Evolutionary conservation across 75 land plant species (phyloP), one percentile per base, ranked within the genome.

Genomic region (Pseudotsuga menziesii): DNA sequence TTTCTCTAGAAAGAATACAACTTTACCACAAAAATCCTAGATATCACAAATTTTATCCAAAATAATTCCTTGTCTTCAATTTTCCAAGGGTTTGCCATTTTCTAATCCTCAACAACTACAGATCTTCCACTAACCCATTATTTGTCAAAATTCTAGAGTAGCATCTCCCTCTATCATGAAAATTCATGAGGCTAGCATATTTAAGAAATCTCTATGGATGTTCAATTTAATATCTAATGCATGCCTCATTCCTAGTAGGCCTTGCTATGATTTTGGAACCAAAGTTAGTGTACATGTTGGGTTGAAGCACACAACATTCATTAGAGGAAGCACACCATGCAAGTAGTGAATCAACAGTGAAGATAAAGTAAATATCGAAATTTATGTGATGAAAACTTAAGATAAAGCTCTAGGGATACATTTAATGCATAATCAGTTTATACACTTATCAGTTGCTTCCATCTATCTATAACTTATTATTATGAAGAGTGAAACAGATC

Each of bases 81-180:
- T 3, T 94, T 84, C 99, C 99, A 96, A 11, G 92, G 94, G 63
- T 96, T 96, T 57, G 90, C 80, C 56, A 78, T 58, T 48, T 83
- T 63, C 60, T 86, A 85, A 83, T 85, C 82, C 88, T 96, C 99
- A 75, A 92, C 81, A 76, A 85, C 85, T 82, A 82, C 69, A 1
- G 94, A 73, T 96, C 97, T 66, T 88, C 97, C 62, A 96, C 91
- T 35, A 93, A 78, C 26, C 87, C 88, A 79, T 96, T 96, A 41
- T 64, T 82, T 22, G 82, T 84, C 32, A 85, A 66, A 78, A 96
- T 88, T 57, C 77, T 82, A 17, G 85, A 91, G 27, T 35, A 19
- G 29, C 20, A 56, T 74, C 82, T 89, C 75, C 90, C 92, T 59
- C 83, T 80, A 22, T 89, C 81, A 75, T 90, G 92, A 79, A 93